Conservation (phyloP, 257 asterid species). For the Solanum chiquidenum region DNA sequence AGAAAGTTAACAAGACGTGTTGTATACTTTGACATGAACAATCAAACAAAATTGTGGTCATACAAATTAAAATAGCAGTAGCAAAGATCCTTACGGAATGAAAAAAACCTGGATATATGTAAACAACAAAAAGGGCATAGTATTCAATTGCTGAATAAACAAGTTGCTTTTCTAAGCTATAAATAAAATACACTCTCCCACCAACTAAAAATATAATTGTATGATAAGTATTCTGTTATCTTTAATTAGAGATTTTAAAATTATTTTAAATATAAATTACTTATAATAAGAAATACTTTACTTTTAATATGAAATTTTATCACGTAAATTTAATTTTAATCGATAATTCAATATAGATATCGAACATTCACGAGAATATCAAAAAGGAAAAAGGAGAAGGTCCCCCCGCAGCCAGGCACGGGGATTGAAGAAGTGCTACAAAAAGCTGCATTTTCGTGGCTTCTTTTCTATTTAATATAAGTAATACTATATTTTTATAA, state of each 20-base stretch:
- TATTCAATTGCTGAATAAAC: not conserved
- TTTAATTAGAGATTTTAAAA: too few species aligned
- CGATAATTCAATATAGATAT: not conserved
- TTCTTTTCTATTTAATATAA: constrained; percentile 21
- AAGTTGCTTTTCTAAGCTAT: not conserved
- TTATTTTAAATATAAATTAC: too few species aligned
- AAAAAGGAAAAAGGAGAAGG: not conserved
- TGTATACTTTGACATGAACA: not conserved
- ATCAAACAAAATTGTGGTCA: not conserved
- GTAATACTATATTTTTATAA: not conserved
- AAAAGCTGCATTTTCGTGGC: constrained; percentile 44
- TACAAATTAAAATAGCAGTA: not conserved
- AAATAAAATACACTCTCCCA: not conserved
- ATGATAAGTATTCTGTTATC: not conserved
- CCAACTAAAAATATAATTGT: not conserved
- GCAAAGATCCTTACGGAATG: not conserved
- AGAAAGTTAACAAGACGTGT: not conserved
- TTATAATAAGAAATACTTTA: too few species aligned
- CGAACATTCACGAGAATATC: not conserved
- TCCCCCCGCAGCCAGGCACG: constrained; percentile 40
- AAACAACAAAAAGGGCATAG: not conserved
- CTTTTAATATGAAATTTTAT: not conserved
- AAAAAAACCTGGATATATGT: not conserved
- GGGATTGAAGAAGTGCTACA: constrained; percentile 41
- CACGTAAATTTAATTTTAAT: accelerated